These are phyloP conservation scores for Lathyrus oleraceus DNA, from an alignment of 306 rosid species.

Conservation along the genomic window DNA sequence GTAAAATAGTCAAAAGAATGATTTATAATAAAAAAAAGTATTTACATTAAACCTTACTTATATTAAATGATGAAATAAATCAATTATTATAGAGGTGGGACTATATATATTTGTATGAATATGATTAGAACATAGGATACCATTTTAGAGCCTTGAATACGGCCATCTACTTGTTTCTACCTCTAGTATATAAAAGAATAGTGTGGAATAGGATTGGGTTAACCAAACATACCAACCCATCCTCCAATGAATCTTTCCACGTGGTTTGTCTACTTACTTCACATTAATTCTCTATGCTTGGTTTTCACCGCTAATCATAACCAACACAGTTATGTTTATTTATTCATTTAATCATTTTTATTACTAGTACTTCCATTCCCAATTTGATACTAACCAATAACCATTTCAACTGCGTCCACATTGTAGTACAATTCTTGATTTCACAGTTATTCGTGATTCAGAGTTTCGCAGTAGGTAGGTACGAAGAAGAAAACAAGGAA, in stretches of 20 bases:
- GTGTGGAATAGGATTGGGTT: slow-evolving; percentile 47
- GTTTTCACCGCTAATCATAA: slow-evolving; percentile 70
- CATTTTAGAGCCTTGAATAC: slow-evolving; percentile 52
- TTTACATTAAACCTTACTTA: too few relatives aligned
- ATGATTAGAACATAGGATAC: slow-evolving; percentile 71
- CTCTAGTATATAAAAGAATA: background rate
- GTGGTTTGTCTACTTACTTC: slow-evolving; percentile 57
- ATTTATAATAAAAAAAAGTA: too few relatives aligned
- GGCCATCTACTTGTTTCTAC: slow-evolving; percentile 44
- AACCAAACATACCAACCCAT: slow-evolving; percentile 62
- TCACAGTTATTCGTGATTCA: background rate
- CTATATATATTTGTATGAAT: background rate
- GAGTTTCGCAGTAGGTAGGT: background rate
- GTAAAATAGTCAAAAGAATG: too few relatives aligned
- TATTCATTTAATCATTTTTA: slow-evolving; percentile 1
- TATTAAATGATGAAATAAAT: background rate
- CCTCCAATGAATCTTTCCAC: slow-evolving; percentile 74
- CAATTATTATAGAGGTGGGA: background rate
- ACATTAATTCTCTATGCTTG: slow-evolving; percentile 35
- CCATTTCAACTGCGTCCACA: too few relatives aligned
- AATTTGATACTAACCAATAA: too few relatives aligned
- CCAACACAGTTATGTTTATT: background rate
- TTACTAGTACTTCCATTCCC: too few relatives aligned
- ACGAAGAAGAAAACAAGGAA: background rate
- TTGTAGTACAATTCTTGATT: too few relatives aligned